Conservation (phyloP, 108 stramenopile genomes). For the Bacterosira constricta region DNA sequence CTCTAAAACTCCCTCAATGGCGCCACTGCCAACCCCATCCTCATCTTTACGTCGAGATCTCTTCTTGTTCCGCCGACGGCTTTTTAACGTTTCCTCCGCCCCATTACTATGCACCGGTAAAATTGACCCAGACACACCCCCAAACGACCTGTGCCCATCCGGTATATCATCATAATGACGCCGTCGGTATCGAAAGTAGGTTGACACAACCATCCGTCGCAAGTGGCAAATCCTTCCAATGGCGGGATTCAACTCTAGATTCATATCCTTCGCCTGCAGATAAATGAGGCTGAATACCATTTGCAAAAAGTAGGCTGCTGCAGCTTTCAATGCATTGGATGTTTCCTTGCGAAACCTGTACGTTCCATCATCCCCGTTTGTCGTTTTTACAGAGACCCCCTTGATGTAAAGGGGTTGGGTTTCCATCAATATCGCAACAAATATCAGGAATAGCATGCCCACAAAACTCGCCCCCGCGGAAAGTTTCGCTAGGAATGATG, state of each 20-base stretch:
- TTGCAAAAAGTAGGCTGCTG: conserved; percentile 47
- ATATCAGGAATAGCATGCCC: conserved; percentile 48
- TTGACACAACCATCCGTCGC: conserved; percentile 19
- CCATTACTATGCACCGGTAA: conserved; percentile 16
- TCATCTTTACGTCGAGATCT: background rate
- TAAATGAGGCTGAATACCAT: conserved; percentile 46
- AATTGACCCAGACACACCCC: background rate
- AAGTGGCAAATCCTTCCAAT: conserved; percentile 37
- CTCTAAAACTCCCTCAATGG: conserved; percentile 18
- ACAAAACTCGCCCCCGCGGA: conserved; percentile 34
- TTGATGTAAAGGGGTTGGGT: conserved; percentile 48
- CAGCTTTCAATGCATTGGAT: conserved; percentile 50
- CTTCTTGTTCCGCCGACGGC: conserved; percentile 15
- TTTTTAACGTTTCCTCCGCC: conserved; percentile 14
- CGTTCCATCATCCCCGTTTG: conserved; percentile 10
- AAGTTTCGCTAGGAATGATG: conserved; percentile 36
- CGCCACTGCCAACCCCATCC: conserved; percentile 4
- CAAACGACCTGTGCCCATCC: conserved; percentile 4
- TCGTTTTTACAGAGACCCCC: conserved; percentile 29
- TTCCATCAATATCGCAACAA: conserved; percentile 35
- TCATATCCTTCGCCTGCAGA: conserved; percentile 34
- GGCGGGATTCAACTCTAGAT: conserved; percentile 30
- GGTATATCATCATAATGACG: conserved; percentile 51
- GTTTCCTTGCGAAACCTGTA: conserved; percentile 45
- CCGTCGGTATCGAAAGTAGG: conserved; percentile 43